Conservation (phyloP, 2,329 filamentous ascomycete species). For the Aspergillus amoenus region DNA sequence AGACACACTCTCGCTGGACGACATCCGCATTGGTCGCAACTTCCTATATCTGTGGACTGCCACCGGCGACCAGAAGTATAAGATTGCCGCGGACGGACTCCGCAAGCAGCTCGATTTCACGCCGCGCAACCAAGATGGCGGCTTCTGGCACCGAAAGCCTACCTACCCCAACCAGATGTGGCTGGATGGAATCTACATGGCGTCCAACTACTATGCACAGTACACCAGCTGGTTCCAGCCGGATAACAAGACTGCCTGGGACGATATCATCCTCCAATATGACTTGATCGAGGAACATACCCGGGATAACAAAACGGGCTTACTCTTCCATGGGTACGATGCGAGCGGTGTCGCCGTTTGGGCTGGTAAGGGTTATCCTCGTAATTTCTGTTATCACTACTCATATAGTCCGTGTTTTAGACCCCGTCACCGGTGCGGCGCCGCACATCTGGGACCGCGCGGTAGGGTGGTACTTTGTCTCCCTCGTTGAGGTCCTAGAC, state of each 20-base stretch:
- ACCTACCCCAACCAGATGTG: slow-evolving; percentile 20
- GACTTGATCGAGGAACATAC: slow-evolving; percentile 17
- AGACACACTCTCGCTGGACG: slow-evolving; percentile 13
- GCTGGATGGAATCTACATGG: slow-evolving; percentile 21
- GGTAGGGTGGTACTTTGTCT: slow-evolving; percentile 19
- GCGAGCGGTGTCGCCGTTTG: slow-evolving; percentile 14
- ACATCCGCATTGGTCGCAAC: slow-evolving; percentile 17
- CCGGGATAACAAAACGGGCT: not conserved
- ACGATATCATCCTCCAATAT: slow-evolving; percentile 17
- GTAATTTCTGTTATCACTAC: not conserved
- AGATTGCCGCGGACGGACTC: slow-evolving; percentile 14
- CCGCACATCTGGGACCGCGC: slow-evolving; percentile 18
- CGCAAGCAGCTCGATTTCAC: slow-evolving; percentile 15
- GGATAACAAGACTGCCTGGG: slow-evolving; percentile 15
- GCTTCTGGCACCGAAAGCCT: slow-evolving; percentile 17
- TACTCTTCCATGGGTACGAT: slow-evolving; percentile 17
- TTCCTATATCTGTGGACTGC: slow-evolving; percentile 14
- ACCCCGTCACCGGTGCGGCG: slow-evolving; percentile 12
- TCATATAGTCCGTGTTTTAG: not conserved
- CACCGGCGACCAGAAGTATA: slow-evolving; percentile 17
- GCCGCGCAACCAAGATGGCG: slow-evolving; percentile 15
- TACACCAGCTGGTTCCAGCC: slow-evolving; percentile 17
- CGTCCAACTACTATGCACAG: slow-evolving; percentile 15
- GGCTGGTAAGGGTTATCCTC: slow-evolving; percentile 10
- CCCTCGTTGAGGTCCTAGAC: slow-evolving; percentile 15